Percentiles rank a stretch among this genome's conserved stretches.
phyloP scores from a whole-genome alignment of 306 rosid species.

The Hippophae rhamnoides region DNA sequence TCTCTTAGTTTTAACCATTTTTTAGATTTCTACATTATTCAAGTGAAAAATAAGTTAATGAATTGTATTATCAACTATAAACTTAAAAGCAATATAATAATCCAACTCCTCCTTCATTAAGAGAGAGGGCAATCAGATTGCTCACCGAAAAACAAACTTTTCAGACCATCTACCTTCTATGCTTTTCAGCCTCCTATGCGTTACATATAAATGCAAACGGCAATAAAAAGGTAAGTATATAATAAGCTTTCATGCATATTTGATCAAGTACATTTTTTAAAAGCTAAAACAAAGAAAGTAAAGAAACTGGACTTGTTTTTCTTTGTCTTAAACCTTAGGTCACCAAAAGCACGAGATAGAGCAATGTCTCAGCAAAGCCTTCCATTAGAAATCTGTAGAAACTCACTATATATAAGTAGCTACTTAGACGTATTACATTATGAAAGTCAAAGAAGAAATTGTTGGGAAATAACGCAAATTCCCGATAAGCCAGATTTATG shows the following conservation, averaged over 20 bases:
- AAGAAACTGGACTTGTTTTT: conserved; percentile 61
- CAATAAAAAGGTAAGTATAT: conserved; percentile 22
- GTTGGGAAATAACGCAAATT: too few species aligned
- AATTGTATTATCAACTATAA: too few species aligned
- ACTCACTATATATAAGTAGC: neutral
- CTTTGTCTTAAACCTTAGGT: conserved; percentile 79
- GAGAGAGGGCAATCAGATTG: conserved; percentile 13
- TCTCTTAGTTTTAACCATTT: too few species aligned
- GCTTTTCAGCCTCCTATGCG: conserved; percentile 74
- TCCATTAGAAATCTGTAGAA: conserved; percentile 64
- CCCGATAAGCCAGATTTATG: too few species aligned
- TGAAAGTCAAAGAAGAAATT: too few species aligned
- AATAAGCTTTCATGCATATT: conserved; percentile 4
- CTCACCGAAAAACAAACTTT: conserved; percentile 89
- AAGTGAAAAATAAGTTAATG: too few species aligned
- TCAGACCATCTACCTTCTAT: conserved; percentile 85
- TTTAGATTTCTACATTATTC: too few species aligned
- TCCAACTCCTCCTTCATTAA: neutral
- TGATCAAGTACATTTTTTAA: neutral
- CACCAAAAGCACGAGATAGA: conserved; percentile 96
- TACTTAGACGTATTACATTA: too few species aligned
- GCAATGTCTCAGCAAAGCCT: conserved; percentile 97
- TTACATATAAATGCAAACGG: conserved; percentile 22
- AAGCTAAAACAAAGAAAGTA: conserved; percentile 19
- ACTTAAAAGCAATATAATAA: too few species aligned